A percentile compares a stretch with the other conserved stretches of the same genome.
These are phyloP conservation scores for Gypsophila paniculata DNA, from an alignment of 179 eudicot genomes.

Conservation along the genomic window DNA sequence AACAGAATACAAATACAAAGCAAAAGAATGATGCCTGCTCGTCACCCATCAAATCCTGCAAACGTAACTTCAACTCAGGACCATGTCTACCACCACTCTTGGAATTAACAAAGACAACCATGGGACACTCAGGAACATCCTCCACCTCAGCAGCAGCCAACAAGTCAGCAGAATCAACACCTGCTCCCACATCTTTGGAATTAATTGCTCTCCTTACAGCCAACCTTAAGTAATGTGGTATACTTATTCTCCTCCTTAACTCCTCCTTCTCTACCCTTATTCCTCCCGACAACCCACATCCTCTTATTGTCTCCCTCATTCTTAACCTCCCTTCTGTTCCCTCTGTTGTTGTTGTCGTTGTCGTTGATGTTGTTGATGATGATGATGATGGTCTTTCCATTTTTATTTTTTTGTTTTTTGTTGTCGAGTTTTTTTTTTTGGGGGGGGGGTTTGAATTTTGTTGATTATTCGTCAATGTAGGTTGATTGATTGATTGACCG, in stretches of 20 bases:
- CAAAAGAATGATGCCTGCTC: slow-evolving; percentile 67
- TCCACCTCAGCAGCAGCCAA: slow-evolving; percentile 33
- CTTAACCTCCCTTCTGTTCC: slow-evolving; percentile 23
- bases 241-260: slow-evolving; percentile 38
- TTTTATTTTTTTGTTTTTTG: not conserved
- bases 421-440: not conserved
- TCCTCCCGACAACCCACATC: slow-evolving; percentile 47
- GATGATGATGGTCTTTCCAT: slow-evolving; percentile 13
- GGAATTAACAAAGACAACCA: slow-evolving; percentile 76
- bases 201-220: slow-evolving; percentile 63
- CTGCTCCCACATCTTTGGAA: slow-evolving; percentile 37
- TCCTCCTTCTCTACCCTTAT: slow-evolving; percentile 51
- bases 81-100: slow-evolving; percentile 89
- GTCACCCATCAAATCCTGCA: slow-evolving; percentile 73
- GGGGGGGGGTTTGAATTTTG: too few species aligned
- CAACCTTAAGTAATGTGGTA: slow-evolving; percentile 60
- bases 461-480: not conserved
- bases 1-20: not conserved
- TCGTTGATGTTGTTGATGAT: too few species aligned
- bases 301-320: slow-evolving; percentile 67
- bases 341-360: too few species aligned
- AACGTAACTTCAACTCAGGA: slow-evolving; percentile 54
- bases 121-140: slow-evolving; percentile 43
- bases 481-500: not conserved
- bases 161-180: slow-evolving; percentile 29